Evolutionary conservation across 805 yeast species (phyloP).

Genomic region (Peterozyma xylosa): DNA sequence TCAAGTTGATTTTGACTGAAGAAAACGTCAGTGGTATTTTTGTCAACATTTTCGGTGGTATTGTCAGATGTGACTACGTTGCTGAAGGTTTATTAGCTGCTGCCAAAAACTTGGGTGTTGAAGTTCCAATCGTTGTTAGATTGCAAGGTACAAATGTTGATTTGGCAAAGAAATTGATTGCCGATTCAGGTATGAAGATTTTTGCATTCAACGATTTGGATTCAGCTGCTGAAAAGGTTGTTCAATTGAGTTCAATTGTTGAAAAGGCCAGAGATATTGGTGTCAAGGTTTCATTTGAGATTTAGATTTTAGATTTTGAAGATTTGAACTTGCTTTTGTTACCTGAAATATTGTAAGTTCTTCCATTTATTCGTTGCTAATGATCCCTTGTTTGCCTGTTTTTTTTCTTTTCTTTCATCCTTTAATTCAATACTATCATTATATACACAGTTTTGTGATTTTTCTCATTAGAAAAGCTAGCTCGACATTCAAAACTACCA

Average conservation of each 20-base stretch:
- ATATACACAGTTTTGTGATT: no score
- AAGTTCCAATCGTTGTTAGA: conserved; percentile 95
- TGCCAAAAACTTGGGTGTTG: conserved; percentile 82
- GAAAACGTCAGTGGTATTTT: conserved; percentile 87
- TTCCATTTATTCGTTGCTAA: neutral
- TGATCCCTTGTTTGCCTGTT: neutral
- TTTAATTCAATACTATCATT: no score
- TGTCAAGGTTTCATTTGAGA: conserved; percentile 13
- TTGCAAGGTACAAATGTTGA: conserved; percentile 96
- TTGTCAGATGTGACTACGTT: conserved; percentile 98
- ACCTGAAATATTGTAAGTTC: neutral
- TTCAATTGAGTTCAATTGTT: conserved; percentile 43
- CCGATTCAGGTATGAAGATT: conserved; percentile 86
- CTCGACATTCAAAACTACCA: no score
- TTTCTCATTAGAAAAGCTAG: no score
- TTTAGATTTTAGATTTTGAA: neutral
- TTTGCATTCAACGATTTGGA: conserved; percentile 89
- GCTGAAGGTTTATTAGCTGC: conserved; percentile 97
- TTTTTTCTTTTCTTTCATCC: no score
- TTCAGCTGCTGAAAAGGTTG: conserved; percentile 95
- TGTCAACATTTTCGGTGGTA: conserved; percentile 98
- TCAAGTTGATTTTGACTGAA: conserved; percentile 87
- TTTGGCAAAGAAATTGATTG: conserved; percentile 79
- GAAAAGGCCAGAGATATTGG: conserved; percentile 13
- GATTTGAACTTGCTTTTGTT: neutral